A percentile compares a stretch with the other conserved stretches of the same genome.
Evolutionary conservation across 1,284 basidiomycete genomes (phyloP).

Genomic region (Phylloboletellus chloephorus): DNA sequence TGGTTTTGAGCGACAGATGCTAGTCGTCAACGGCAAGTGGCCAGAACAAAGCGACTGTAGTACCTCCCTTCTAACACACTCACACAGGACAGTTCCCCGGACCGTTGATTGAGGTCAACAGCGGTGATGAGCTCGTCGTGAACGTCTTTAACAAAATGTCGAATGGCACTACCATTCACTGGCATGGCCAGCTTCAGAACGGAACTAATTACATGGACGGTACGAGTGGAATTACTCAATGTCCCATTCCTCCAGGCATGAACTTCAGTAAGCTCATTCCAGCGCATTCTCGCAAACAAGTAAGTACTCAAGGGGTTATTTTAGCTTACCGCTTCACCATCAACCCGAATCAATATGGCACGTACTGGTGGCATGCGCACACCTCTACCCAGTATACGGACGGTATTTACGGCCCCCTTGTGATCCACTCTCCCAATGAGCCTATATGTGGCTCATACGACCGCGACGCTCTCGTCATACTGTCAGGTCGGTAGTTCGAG

Average conservation of each 20-base stretch:
- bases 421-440: conserved; percentile 30
- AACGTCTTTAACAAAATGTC: conserved; percentile 32
- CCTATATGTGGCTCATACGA: conserved; percentile 29
- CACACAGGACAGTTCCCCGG: conserved; percentile 30
- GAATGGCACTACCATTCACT: conserved; percentile 31
- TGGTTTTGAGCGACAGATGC: conserved; percentile 29
- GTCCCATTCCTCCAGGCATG: conserved; percentile 31
- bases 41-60: neutral
- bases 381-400: conserved; percentile 32
- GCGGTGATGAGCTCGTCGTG: conserved; percentile 29
- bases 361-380: conserved; percentile 32
- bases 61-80: conserved; percentile 3
- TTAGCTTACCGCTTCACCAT: conserved; percentile 30
- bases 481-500: conserved; percentile 24
- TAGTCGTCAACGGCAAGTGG: conserved; percentile 28
- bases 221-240: conserved; percentile 31
- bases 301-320: conserved; percentile 6
- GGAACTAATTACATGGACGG: conserved; percentile 35
- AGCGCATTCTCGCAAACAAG: neutral
- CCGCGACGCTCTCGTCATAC: conserved; percentile 23
- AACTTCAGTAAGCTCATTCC: conserved; percentile 27
- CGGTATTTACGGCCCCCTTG: conserved; percentile 31
- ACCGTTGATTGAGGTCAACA: conserved; percentile 31
- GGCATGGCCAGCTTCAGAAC: conserved; percentile 33
- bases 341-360: conserved; percentile 30